phyloP scores from a whole-genome alignment of 2,329 filamentous ascomycete species.

The Myriosclerotinia curreyana region DNA sequence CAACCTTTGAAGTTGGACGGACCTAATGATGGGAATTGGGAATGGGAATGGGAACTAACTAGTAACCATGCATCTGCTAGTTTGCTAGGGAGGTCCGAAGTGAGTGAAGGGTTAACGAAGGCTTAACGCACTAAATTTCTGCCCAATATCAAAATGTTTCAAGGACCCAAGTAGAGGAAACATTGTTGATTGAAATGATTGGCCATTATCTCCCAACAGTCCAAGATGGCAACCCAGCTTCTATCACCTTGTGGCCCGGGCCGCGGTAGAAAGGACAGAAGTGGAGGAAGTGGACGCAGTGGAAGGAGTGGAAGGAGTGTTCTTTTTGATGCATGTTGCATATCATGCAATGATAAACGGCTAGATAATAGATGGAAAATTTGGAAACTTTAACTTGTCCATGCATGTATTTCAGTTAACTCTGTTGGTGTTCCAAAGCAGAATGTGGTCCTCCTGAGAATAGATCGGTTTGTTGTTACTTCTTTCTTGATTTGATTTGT shows the following conservation, averaged over 20 bases:
- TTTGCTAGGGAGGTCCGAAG: neutral
- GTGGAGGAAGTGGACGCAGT: neutral
- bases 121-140: neutral
- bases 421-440: neutral
- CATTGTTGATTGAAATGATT: neutral
- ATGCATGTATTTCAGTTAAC: neutral
- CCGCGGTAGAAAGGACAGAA: slow-evolving; percentile 1
- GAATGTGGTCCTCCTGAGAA: neutral
- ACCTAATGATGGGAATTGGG: too few species aligned
- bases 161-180: neutral
- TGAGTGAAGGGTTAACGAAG: neutral
- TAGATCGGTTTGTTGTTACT: neutral
- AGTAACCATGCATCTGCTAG: too few species aligned
- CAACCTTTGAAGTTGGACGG: neutral
- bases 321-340: neutral
- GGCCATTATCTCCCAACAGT: neutral
- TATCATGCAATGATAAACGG: too few species aligned
- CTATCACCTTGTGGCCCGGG: slow-evolving; percentile 13
- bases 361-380: too few species aligned
- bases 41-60: too few species aligned
- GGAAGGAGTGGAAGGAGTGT: neutral
- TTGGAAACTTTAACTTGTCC: neutral
- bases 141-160: slow-evolving; percentile 1
- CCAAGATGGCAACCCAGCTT: slow-evolving; percentile 2
- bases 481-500: neutral